Base-by-base conservation (phyloP, 306 rosid genomes). In the Cercis canadensis region DNA sequence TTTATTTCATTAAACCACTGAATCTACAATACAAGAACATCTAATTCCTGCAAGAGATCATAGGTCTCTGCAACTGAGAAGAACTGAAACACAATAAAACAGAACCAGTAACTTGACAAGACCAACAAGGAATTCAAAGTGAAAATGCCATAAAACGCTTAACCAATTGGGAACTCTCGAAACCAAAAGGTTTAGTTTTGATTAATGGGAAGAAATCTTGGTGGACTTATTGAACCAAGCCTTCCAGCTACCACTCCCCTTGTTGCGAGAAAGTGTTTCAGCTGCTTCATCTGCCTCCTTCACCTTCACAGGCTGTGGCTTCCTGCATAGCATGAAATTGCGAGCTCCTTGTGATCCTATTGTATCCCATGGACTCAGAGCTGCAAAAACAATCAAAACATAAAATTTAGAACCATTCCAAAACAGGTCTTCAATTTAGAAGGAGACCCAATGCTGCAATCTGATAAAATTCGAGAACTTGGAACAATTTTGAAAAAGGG, bases 141-240 rank as follows among this genome's bases (percentile, higher is more conserved):
- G 29, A 24, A 24, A 24, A 24, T 24, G 29, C 1, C 29, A 24
- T 24, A 24, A 24, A 24, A 24, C 29, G 3, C 29, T 24, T 24
- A 1, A 24, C 3, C 29, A 24, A 24, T 24, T 1, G 29, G 29
- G 3, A 24, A 24, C 29, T 24, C 29, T 24, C 29, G 2, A 24
- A 24, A 24, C 29, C 3, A 1, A 3, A 24, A 24, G 29, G 29
- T 24, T 24, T 24, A 24, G 2, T 24, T 24, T 29, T 4, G 8
- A 44, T 85, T 74, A 90, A 66, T 91, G 99, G 69, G 95, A 79
- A 53, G 87, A 84, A 66, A 94, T 67, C 72, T 86, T 94, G 62
- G 84, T 84, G 45, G 97, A 86, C 85, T 87, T 94, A 52, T 94
- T 87, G 80, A 94, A 80, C 97, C 99, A 91, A 39, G 95, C 46